Evolutionary conservation across 176 grass and related monocot species (phyloP), one percentile per base, ranked within the genome.

Genomic region (Elaeis guineensis): DNA sequence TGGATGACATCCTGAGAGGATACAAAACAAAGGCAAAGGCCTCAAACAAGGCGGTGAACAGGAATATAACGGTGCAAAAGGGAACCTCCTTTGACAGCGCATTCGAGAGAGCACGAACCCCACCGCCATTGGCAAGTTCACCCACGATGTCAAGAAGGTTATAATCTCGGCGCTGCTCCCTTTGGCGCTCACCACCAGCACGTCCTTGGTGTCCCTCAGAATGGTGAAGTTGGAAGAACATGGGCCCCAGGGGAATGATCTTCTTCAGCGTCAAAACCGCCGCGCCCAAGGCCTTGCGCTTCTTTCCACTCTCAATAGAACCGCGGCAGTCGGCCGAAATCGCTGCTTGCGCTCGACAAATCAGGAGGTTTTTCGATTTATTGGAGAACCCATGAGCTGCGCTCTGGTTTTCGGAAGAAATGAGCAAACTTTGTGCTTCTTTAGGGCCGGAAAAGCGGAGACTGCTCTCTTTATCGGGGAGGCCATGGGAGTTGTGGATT

Each of bases 151-250:
- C 53, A 87, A 78, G 73, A 91, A 91, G 16, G 83, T 83, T 65
- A 91, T 91, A 69, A 91, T 91, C 71, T 91, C 88, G 3, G 83
- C 80, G 67, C 80, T 87, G 83, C 89, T 87, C 48, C 89, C 80
- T 68, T 87, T 81, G 70, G 89, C 80, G 14, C 80, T 93, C 6
- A 93, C 89, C 58, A 93, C 89, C 18, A 93, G 80, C 80, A 93
- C 83, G 58, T 86, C 83, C 79, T 91, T 86, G 49, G 87, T 83
- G 57, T 91, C 83, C 62, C 87, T 61, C 12, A 87, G 80, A 81
- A 93, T 87, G 19, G 89, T 87, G 63, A 87, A 87, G 68, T 87
- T 93, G 80, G 75, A 92, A 92, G 80, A 93, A 91, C 89, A 93
- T 93, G 19, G 87, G 16, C 8, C 89, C 89, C 26, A 93, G 77